phyloP scores from a whole-genome alignment of 78 protist species.

The Protostelium mycophagum region DNA sequence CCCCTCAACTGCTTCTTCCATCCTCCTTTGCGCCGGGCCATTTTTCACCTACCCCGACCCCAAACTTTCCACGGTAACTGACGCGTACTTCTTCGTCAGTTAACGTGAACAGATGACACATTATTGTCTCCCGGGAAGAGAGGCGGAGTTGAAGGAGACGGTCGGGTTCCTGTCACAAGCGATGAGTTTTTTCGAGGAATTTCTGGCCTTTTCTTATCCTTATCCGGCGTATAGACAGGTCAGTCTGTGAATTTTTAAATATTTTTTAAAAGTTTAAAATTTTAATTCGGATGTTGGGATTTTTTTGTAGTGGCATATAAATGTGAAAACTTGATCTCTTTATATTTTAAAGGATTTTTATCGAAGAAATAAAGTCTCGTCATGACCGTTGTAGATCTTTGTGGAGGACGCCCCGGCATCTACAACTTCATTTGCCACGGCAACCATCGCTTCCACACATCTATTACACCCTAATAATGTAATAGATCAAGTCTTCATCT shows the following conservation, averaged over 20 bases:
- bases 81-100: too few relatives aligned
- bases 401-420: slow-evolving; percentile 24
- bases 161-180: slow-evolving; percentile 36
- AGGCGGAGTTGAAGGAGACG: slow-evolving; percentile 39
- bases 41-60: not conserved
- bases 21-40: not conserved
- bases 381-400: slow-evolving; percentile 13
- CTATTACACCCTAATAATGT: slow-evolving; percentile 22
- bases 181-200: slow-evolving; percentile 43
- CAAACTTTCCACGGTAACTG: not conserved
- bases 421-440: slow-evolving; percentile 8
- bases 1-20: not conserved
- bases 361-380: not conserved
- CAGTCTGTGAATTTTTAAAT: too few relatives aligned
- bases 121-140: slow-evolving; percentile 52
- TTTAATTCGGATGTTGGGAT: too few relatives aligned
- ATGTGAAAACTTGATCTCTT: too few relatives aligned
- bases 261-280: too few relatives aligned
- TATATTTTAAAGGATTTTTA: too few relatives aligned
- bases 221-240: slow-evolving; percentile 36
- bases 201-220: slow-evolving; percentile 37
- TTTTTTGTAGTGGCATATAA: too few relatives aligned
- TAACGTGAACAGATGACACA: slow-evolving; percentile 28
- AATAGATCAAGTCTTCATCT: slow-evolving; percentile 58
- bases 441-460: slow-evolving; percentile 31